Conservation (phyloP, 2,329 filamentous ascomycete species). For the Botrytis sinoallii region DNA sequence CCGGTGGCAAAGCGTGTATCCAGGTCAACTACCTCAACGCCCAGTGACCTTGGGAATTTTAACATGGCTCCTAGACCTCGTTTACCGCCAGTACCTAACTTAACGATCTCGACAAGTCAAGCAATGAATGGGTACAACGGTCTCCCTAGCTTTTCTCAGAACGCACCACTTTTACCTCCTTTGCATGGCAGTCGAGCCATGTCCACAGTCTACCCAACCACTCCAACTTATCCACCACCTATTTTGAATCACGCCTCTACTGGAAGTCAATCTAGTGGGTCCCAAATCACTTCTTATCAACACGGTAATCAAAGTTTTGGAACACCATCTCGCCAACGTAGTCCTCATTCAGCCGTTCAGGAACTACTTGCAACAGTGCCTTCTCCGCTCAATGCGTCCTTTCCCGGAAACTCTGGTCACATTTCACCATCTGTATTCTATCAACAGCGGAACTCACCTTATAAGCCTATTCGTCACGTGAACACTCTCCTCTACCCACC, state of each 20-base stretch:
- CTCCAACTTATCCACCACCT: conserved; percentile 47
- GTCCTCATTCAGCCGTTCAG: conserved; percentile 34
- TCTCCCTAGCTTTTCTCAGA: conserved; percentile 28
- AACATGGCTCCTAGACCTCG: conserved; percentile 43
- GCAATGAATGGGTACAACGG: conserved; percentile 29
- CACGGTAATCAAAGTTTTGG: conserved; percentile 20
- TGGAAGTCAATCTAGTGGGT: conserved; percentile 13
- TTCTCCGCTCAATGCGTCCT: conserved; percentile 38
- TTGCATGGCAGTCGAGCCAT: conserved; percentile 56
- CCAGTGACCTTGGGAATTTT: conserved; percentile 19
- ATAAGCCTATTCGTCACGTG: conserved; percentile 84
- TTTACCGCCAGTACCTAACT: conserved; percentile 63
- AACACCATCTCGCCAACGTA: conserved; percentile 38
- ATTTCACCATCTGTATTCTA: conserved; percentile 81
- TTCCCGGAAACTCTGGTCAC: conserved; percentile 48
- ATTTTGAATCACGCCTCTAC: conserved; percentile 39
- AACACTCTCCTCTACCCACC: conserved; percentile 89
- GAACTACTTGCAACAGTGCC: conserved; percentile 39
- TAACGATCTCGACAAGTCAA: conserved; percentile 47
- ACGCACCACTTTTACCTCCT: conserved; percentile 34
- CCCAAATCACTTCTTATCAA: conserved; percentile 18
- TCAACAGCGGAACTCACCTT: conserved; percentile 85
- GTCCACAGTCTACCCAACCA: conserved; percentile 67
- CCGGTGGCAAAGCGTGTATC: conserved; percentile 51
- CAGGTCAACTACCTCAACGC: conserved; percentile 24